Evolutionary conservation across 108 stramenopile species (phyloP), one percentile per base, ranked within the genome.

Genomic region (Cafeteria roenbergensis): DNA sequence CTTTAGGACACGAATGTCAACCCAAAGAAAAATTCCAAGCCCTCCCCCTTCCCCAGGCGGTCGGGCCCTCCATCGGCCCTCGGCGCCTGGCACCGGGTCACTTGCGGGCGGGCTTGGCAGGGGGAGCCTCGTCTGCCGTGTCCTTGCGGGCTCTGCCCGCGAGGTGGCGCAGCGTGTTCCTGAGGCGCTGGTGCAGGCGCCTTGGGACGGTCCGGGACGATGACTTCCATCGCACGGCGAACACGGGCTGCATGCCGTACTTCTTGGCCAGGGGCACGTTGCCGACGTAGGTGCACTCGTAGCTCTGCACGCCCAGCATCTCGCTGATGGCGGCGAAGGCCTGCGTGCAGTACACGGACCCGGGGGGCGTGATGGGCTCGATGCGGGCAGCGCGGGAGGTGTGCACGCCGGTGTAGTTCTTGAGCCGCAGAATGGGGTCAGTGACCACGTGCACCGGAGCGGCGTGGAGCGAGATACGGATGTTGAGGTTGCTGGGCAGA

Each of bases 351-450:
- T 57, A 57, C 12, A 57, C 57, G 33, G 32, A 33, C 32, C 57
- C 57, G 30, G 57, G 57, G 17, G 57, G 57, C 8, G 57, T 57
- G 57, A 57, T 57, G 6, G 57, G 57, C 57, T 57, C 57, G 57
- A 57, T 57, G 12, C 57, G 57, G 12, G 57, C 57, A 6, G 12
- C 57, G 12, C 57, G 57, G 57, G 12, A 14, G 32, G 57, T 57
- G 33, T 57, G 57, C 17, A 57, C 57, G 12, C 57, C 57, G 30
- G 12, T 57, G 33, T 57, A 57, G 57, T 57, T 57, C 33, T 17
- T 8, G 12, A 14, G 6, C 12, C 57, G 12, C 33, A 34, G 30
- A 6, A 57, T 17, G 12, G 57, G 57, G 33, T 57, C 57, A 8
- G 17, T 17, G 12, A 57, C 32, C 30, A 17, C 8, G 33, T 57